These are phyloP conservation scores for Bipolaris sorokiniana DNA, from an alignment of 2,329 filamentous ascomycete genomes.

Conservation along the genomic window DNA sequence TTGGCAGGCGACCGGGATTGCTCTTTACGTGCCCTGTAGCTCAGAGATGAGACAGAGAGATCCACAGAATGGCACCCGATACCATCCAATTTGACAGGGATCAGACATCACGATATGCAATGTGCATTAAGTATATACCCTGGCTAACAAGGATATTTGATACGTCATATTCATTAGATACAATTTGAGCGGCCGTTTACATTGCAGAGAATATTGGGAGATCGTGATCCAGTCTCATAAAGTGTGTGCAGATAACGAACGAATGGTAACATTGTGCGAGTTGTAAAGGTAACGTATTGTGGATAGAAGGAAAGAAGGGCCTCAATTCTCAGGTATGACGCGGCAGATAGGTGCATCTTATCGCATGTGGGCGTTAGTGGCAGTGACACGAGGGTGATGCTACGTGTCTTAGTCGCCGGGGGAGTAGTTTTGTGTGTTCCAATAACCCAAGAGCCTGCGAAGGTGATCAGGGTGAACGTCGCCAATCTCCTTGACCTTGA, in stretches of 20 bases:
- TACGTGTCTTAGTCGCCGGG: neutral
- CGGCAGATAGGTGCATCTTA: neutral
- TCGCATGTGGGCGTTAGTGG: neutral
- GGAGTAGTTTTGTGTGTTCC: conserved; percentile 12
- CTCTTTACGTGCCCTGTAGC: neutral
- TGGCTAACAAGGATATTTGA: neutral
- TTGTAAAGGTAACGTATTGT: neutral
- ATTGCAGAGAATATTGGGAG: neutral
- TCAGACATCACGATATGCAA: neutral
- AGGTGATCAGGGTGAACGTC: conserved; percentile 35
- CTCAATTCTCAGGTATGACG: neutral
- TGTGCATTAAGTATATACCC: neutral
- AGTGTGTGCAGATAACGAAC: neutral
- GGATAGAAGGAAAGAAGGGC: neutral
- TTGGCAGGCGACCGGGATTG: neutral
- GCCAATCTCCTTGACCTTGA: conserved; percentile 52
- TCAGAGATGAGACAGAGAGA: neutral
- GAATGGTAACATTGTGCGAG: neutral
- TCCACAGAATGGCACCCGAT: neutral
- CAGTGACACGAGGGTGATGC: neutral
- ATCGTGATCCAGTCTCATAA: neutral
- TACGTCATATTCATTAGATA: neutral
- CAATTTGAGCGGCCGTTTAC: neutral
- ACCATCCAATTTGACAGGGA: neutral
- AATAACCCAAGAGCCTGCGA: conserved; percentile 14